These are phyloP conservation scores for Sarcocystis neurona DNA, from an alignment of 169 alveolate species.

Conservation along the genomic window DNA sequence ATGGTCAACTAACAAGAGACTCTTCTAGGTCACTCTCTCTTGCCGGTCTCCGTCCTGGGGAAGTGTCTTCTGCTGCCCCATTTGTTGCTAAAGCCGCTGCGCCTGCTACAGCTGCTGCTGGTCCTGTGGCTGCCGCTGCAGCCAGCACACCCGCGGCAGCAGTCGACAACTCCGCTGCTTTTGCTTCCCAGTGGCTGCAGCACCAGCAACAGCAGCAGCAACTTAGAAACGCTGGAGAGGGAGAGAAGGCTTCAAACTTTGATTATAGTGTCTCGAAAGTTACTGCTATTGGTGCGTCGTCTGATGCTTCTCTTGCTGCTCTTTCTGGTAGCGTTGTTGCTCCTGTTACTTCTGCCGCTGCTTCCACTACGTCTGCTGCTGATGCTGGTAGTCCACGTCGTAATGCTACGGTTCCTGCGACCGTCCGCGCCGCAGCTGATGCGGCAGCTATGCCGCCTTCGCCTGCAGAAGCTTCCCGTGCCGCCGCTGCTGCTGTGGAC, in stretches of 20 bases:
- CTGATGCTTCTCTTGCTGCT: background rate
- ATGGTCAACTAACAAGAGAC: too few species aligned
- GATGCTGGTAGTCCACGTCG: too few species aligned
- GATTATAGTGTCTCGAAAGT: background rate
- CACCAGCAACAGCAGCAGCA: conserved; percentile 27
- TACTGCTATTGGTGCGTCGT: conserved; percentile 1
- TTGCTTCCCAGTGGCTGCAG: conserved; percentile 13
- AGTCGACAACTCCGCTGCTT: too few species aligned
- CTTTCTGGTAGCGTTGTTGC: background rate
- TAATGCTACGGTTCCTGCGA: too few species aligned
- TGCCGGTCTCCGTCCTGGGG: too few species aligned
- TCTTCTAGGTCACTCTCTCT: too few species aligned
- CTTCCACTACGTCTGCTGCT: conserved; percentile 27
- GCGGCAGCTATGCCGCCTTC: background rate
- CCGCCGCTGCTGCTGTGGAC: conserved; percentile 18
- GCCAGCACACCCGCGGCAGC: too few species aligned
- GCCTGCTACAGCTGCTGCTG: too few species aligned
- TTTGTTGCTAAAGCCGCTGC: too few species aligned
- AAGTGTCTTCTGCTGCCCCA: too few species aligned
- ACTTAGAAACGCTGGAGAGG: background rate
- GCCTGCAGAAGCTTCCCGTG: background rate
- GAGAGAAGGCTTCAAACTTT: background rate
- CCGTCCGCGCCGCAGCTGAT: conserved; percentile 10
- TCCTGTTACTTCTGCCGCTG: conserved; percentile 12
- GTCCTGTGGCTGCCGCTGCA: too few species aligned